Evolutionary conservation across 2,329 filamentous ascomycete genomes (phyloP), one percentile per base, ranked within the genome.

Genomic region (Exophiala viscosa): DNA sequence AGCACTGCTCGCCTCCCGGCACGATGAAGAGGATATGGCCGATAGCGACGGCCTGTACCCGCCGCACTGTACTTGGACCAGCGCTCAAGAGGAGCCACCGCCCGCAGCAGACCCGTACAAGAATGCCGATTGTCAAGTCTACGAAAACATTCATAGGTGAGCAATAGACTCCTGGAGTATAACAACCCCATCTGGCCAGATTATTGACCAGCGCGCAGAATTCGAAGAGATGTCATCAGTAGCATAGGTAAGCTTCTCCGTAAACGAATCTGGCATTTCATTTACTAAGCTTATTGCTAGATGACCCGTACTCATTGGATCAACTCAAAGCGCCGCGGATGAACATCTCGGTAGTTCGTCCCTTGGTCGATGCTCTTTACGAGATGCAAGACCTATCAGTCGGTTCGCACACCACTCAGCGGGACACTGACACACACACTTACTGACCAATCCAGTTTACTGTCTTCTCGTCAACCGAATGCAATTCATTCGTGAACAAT

Each of bases 321-420:
- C 88, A 93, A 73, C 74, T 95, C 58, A 82, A 85, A 64, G 87
- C 90, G 67, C 85, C 90, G 50, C 81, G 88, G 53, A 90, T 93
- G 76, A 93, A 93, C 66, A 80, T 88, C 45, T 79, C 86, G 1
- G 85, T 93, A 40, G 84, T 93, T 15, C 81, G 89, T 52, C 89
- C 89, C 1, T 72, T 93, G 20, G 87, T 93, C n/a, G 87, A 93
- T 66, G 86, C 88, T 66, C 79, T 92, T 7, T 93, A 90, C 66
- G 84, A 88, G 62, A 78, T 85, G 53, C 80, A 88, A 54, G 89
- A 93, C 72, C 84, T 91, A 35, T 92, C 88, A 1, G 84, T 91
- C 50, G 79, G 84, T 86, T 71, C 59, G 76, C 10, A n/a, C 7
- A 14, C 14, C 38, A 11, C 28, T 23, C 5, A 40, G 7, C 5